Evolutionary conservation across 169 alveolate species (phyloP), one percentile per base, ranked within the genome.

Genomic region (Blepharisma undulans): DNA sequence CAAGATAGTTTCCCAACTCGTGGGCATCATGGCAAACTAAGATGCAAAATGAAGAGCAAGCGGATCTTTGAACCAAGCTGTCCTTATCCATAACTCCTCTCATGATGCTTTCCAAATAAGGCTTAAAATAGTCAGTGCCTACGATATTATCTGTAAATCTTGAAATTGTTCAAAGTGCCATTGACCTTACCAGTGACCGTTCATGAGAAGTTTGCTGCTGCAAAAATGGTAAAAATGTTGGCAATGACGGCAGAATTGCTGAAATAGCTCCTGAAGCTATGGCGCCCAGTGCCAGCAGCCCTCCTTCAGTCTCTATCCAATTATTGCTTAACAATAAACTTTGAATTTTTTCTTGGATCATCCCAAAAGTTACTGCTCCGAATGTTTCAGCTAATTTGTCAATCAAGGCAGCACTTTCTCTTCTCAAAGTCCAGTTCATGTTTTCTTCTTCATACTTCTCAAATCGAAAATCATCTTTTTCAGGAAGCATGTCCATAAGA

Each of bases 31-130:
- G 74, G 76, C 78, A 25, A 21, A 82, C 22, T 4, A 82, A 48
- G 12, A 82, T 30, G n/a, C 89, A 82, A 48, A 82, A 82, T 22
- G 89, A 21, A n/a, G 89, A 34, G 34, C 89, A 82, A 30, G 89
- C 89, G 10, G 89, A 72, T 82, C 27, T 27, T 60, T 82, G 89
- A 34, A 82, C 89, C 8, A 82, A 21, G 29, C 36, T 16, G 10
- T 82, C 78, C n/a, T 25, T 34, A 21, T 36, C 71, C 76, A 22
- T 21, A 32, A 82, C 76, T 7, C 77, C 74, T 30, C 48, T 32
- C 89, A 82, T 82, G 10, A 82, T 60, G 7, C 33, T 59, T 21
- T 59, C 36, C 6, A 82, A 22, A 30, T 82, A 82, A 59, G 72
- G 29, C 34, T 32, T 32, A 29, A 82, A 82, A 21, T 21, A n/a